A percentile compares a stretch with the other conserved stretches of the same genome.
Conservation (phyloP, 2,329 filamentous ascomycete species). For the Erysiphe neolycopersici region DNA sequence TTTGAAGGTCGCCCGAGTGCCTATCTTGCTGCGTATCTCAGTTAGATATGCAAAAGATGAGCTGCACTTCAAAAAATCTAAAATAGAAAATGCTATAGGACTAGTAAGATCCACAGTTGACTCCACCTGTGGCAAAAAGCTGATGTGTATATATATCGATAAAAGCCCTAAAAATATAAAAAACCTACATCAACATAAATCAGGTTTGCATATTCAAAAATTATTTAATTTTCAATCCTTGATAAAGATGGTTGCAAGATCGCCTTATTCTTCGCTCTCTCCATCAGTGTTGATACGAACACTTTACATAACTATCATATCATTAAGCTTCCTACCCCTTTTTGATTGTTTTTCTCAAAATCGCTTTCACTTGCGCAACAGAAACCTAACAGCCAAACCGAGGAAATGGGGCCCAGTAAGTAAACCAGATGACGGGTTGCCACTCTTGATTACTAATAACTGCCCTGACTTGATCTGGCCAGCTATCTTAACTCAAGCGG, state of each 20-base stretch:
- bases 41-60: no score
- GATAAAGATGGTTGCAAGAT: background rate
- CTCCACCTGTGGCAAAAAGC: no score
- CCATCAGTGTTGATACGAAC: background rate
- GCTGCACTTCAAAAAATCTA: no score
- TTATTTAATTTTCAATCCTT: no score
- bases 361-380: constrained; percentile 4
- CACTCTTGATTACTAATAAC: constrained; percentile 42
- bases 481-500: constrained; percentile 45
- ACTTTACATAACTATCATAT: constrained; percentile 3
- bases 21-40: no score
- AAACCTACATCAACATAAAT: no score
- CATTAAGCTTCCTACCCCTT: constrained; percentile 4
- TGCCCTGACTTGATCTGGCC: constrained; percentile 52
- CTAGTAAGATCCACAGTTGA: no score
- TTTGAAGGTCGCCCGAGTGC: no score
- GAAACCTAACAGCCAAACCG: constrained; percentile 4
- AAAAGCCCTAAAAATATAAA: no score
- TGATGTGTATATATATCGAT: no score
- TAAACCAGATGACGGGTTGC: constrained; percentile 18
- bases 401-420: constrained; percentile 9
- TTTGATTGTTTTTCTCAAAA: constrained; percentile 4
- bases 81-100: no score
- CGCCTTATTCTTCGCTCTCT: background rate
- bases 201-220: no score